Evolutionary conservation across 331 rosid genomes (phyloP).

Genomic region (Malus hybrid): DNA sequence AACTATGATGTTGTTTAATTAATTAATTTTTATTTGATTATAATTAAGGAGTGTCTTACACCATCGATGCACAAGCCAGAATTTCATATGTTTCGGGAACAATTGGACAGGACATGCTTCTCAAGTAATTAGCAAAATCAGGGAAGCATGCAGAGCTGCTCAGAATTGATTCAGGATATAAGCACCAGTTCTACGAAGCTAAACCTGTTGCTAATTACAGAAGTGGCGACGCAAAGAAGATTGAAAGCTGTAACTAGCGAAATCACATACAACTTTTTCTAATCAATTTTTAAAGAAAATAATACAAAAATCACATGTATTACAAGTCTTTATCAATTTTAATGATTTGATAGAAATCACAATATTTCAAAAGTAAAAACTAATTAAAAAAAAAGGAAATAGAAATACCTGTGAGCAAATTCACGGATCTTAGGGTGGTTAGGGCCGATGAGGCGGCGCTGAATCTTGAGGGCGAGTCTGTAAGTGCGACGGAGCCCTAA

Average conservation of each 20-base stretch:
- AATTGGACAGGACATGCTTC: background rate
- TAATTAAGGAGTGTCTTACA: slow-evolving; percentile 11
- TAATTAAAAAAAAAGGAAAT: background rate
- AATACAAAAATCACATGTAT: background rate
- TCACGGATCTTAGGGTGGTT: slow-evolving; percentile 58
- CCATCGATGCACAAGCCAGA: slow-evolving; percentile 1
- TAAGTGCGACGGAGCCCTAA: slow-evolving; percentile 80
- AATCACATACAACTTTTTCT: too few relatives aligned
- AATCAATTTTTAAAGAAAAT: background rate
- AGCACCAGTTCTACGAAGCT: background rate
- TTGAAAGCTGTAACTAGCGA: background rate
- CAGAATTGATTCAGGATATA: background rate
- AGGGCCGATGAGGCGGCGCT: slow-evolving; percentile 57
- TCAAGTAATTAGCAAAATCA: background rate
- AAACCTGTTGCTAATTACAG: background rate
- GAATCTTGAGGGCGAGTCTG: slow-evolving; percentile 62
- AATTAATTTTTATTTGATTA: background rate
- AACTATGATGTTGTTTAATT: slow-evolving; percentile 19
- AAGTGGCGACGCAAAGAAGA: background rate
- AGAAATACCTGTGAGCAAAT: slow-evolving; percentile 55
- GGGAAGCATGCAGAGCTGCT: slow-evolving; percentile 14
- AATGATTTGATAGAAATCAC: background rate
- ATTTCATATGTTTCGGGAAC: background rate
- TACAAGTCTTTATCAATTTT: too few relatives aligned
- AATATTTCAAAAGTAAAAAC: background rate